Evolutionary conservation across 805 yeast species (phyloP).

Genomic region (Saturnispora ahearnii): DNA sequence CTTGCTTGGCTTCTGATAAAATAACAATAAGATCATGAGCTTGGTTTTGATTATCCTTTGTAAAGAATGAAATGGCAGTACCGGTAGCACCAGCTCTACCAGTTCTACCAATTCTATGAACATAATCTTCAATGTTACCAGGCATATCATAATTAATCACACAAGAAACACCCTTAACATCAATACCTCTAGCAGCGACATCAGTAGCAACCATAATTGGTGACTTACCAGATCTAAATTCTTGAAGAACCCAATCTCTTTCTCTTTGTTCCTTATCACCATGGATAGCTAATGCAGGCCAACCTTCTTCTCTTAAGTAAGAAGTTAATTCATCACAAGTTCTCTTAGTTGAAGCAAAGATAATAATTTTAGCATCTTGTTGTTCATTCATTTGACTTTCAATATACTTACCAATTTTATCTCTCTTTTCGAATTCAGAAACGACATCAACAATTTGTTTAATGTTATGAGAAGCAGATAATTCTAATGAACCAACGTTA

Average conservation of each 20-base stretch:
- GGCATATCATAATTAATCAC: conserved; percentile 98
- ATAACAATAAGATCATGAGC: conserved; percentile 87
- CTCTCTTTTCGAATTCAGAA: conserved; percentile 90
- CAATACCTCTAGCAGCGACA: conserved; percentile 99
- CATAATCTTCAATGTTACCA: conserved; percentile 95
- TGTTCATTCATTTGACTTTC: conserved; percentile 67
- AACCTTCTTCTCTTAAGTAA: conserved; percentile 89
- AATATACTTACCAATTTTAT: conserved; percentile 74
- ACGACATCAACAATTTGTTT: conserved; percentile 89
- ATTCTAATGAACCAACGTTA: conserved; percentile 89
- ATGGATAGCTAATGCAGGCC: conserved; percentile 98
- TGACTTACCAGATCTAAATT: conserved; percentile 85
- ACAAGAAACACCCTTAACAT: conserved; percentile 92
- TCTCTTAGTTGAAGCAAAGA: conserved; percentile 96
- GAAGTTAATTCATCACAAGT: conserved; percentile 92
- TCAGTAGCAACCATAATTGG: conserved; percentile 99
- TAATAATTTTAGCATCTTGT: conserved; percentile 61
- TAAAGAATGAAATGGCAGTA: conserved; percentile 91
- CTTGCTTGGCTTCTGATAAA: conserved; percentile 92
- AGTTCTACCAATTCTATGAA: conserved; percentile 98
- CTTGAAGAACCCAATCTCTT: conserved; percentile 96
- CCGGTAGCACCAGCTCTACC: conserved; percentile 98
- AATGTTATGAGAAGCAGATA: conserved; percentile 94
- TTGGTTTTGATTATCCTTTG: conserved; percentile 75
- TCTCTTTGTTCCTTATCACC: conserved; percentile 97